These are phyloP conservation scores for Alternaria rosae DNA, from an alignment of 2,329 filamentous ascomycete genomes.

Conservation along the genomic window DNA sequence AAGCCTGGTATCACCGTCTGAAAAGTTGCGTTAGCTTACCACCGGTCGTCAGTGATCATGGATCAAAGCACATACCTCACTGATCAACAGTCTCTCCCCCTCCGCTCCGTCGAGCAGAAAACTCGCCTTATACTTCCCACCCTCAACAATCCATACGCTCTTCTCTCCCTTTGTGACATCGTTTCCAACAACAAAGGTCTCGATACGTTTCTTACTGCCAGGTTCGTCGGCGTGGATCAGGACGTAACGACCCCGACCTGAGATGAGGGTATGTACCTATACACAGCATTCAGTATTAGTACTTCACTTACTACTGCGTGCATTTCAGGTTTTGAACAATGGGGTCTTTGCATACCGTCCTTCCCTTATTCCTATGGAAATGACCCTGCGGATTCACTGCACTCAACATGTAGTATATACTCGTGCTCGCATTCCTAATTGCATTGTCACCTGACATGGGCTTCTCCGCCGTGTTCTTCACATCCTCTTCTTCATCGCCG, in stretches of 20 bases:
- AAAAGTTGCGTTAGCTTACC: not conserved
- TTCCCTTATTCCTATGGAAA: conserved; percentile 69
- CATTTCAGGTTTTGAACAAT: fast-evolving
- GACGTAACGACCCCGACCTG: conserved; percentile 69
- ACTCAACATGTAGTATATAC: conserved; percentile 71
- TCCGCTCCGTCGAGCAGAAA: conserved; percentile 60
- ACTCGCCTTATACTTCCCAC: conserved; percentile 71
- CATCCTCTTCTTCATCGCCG: conserved; percentile 7
- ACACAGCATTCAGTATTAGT: not conserved
- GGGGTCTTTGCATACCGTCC: conserved; percentile 52
- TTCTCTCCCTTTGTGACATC: conserved; percentile 66
- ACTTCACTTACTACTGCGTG: too few species aligned
- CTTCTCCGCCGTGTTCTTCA: conserved; percentile 35
- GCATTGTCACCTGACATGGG: conserved; percentile 50
- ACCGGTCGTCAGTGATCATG: too few species aligned
- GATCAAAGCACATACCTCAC: conserved; percentile 55
- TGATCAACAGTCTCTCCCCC: conserved; percentile 66
- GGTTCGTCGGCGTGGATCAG: conserved; percentile 66
- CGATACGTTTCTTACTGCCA: conserved; percentile 61
- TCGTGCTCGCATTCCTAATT: conserved; percentile 64
- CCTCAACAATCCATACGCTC: conserved; percentile 73
- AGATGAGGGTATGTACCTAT: conserved; percentile 67
- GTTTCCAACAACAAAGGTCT: conserved; percentile 69
- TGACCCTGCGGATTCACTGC: conserved; percentile 62
- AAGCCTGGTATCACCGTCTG: conserved; percentile 72